Conservation (phyloP, 192 early-diverging fungal species). For the Coemansia sp. region DNA sequence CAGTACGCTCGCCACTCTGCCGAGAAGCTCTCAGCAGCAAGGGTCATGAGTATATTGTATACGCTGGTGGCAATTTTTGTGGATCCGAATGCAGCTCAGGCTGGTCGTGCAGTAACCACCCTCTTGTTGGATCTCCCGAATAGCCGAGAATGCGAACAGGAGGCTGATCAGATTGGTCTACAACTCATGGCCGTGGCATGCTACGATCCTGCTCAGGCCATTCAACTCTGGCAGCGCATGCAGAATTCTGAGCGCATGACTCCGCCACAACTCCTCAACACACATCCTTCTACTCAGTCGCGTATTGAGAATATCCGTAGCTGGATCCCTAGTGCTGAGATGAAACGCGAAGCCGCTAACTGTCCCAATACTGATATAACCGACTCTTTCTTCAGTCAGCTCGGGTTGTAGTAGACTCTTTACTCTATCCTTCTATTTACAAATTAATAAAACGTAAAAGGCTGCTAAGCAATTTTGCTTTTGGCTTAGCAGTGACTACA, state of each 20-base stretch:
- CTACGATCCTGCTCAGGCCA: constrained; percentile 80
- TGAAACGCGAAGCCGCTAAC: constrained; percentile 40
- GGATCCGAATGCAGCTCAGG: constrained; percentile 59
- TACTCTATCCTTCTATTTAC: background rate
- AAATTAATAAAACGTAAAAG: background rate
- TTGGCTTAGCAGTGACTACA: too few species aligned
- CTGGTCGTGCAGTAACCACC: constrained; percentile 64
- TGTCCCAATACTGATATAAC: constrained; percentile 28
- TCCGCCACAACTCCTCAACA: constrained; percentile 71
- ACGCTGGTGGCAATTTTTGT: constrained; percentile 64
- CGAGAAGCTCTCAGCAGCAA: constrained; percentile 80
- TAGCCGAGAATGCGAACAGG: constrained; percentile 82
- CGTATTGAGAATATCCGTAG: constrained; percentile 62
- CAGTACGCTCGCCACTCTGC: constrained; percentile 87
- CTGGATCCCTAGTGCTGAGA: constrained; percentile 43
- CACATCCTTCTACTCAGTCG: constrained; percentile 77
- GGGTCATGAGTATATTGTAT: constrained; percentile 61
- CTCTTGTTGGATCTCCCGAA: constrained; percentile 82
- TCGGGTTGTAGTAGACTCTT: background rate
- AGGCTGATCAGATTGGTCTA: constrained; percentile 91
- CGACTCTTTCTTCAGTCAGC: constrained; percentile 18
- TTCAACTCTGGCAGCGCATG: constrained; percentile 86
- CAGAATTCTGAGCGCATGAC: constrained; percentile 40
- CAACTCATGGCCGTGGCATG: constrained; percentile 89
- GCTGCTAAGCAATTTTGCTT: background rate